Base-by-base conservation (phyloP, 371 early-diverging fungal species). In the Mucor racemosus region DNA sequence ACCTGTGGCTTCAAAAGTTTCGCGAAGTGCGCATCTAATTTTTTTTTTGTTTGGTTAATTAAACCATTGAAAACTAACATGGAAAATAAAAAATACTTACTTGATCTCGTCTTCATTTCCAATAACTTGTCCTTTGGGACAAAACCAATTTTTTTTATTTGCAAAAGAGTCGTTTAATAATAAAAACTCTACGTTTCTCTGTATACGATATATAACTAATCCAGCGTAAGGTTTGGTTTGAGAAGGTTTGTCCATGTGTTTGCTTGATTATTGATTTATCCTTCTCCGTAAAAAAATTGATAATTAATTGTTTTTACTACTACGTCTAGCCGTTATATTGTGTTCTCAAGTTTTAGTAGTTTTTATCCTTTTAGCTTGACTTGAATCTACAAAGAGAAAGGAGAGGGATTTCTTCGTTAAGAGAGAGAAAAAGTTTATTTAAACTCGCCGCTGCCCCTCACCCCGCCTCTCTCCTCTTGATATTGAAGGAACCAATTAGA, bases 131-230 rank as follows among this genome's bases (percentile, higher is more conserved):
- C 93, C 94, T 80, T 94, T 93, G 40, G 95, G 93, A 67, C 91
- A 91, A 62, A 89, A 88, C 95, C 95, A 94, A 76, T 94, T 90
- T 66, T 89, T 85, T 69, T 92, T 91, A 74, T 91, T 87, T 68
- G 90, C 80, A 75, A 88, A 92, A 60, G 91, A 86, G 79, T 93
- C 93, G 87, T 92, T 90, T 77, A 93, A 83, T 74, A 94, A 82
- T 80, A 94, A 84, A 77, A 88, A 92, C 82, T 94, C 95, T 71
- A 90, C 85, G 79, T 84, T 86, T 71, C 87, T 79, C 68, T 88
- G 88, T 79, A 85, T 76, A 79, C 92, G 89, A 81, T 91, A 92
- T 75, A 92, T 88, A 74, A 91, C 80, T 75, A 92, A 80, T 74
- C 92, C 92, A 67, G 91, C 73, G 74, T 82, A 82, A 58, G 72